These are phyloP conservation scores for Wickerhamiella azymoides DNA, from an alignment of 805 yeast genomes.

Conservation along the genomic window DNA sequence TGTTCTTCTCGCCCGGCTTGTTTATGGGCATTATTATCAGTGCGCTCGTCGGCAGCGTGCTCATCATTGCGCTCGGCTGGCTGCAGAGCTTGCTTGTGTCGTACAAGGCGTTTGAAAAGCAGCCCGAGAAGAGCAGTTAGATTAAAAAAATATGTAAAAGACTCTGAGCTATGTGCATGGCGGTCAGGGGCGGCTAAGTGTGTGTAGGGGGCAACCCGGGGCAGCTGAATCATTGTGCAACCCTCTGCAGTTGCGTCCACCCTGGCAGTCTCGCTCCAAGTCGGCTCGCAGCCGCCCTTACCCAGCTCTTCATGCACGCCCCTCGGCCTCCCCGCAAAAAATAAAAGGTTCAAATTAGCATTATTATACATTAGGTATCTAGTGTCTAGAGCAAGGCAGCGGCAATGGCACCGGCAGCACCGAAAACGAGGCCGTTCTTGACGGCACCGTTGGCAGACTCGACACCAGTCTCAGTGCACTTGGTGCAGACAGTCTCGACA, in stretches of 20 bases:
- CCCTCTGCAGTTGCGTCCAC: too few relatives aligned
- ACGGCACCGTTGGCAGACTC: constrained; percentile 7
- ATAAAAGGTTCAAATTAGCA: background rate
- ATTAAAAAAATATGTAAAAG: background rate
- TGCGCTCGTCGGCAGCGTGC: constrained; percentile 40
- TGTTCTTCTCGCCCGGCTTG: constrained; percentile 68
- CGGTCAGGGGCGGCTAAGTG: too few relatives aligned
- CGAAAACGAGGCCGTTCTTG: background rate
- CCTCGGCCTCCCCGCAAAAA: too few relatives aligned
- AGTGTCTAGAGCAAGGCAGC: constrained; percentile 3
- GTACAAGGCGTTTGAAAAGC: constrained; percentile 71
- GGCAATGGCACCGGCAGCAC: constrained; percentile 4
- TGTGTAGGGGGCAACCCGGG: too few relatives aligned
- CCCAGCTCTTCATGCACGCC: too few relatives aligned
- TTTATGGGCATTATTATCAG: constrained; percentile 63
- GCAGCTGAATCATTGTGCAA: too few relatives aligned
- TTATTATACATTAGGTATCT: background rate
- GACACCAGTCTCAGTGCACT: constrained; percentile 2
- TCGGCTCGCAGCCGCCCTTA: too few relatives aligned
- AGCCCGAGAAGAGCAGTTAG: constrained; percentile 21
- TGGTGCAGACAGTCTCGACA: constrained; percentile 7
- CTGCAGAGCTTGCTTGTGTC: constrained; percentile 56
- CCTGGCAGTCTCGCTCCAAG: too few relatives aligned
- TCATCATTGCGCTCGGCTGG: constrained; percentile 58
- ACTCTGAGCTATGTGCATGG: background rate